Percentiles rank a stretch among this genome's conserved stretches.
Evolutionary conservation across 2,329 filamentous ascomycete genomes (phyloP).

Genomic region (Zalaria sp.): DNA sequence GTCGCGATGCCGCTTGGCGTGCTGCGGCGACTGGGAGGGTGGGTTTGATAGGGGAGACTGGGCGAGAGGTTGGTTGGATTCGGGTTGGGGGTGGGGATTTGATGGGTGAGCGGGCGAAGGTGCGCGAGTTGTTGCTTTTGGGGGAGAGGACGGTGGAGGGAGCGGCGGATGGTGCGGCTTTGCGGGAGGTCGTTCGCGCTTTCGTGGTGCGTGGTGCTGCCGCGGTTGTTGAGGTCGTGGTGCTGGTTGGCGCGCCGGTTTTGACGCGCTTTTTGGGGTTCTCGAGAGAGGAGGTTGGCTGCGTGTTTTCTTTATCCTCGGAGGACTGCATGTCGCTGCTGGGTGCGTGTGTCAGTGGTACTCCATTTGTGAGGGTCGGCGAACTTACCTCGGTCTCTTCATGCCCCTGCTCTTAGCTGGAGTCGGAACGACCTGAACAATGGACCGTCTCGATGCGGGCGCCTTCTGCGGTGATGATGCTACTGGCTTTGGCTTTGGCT

Average conservation of each 20-base stretch:
- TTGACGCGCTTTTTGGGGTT: constrained; percentile 55
- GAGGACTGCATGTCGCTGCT: constrained; percentile 48
- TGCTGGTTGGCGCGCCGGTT: constrained; percentile 20
- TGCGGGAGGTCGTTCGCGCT: constrained; percentile 17
- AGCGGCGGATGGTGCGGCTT: constrained; percentile 20
- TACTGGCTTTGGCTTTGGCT: constrained; percentile 3
- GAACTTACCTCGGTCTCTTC: constrained; percentile 19
- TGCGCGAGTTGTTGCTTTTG: constrained; percentile 65
- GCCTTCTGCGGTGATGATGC: constrained; percentile 2
- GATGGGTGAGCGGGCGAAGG: constrained; percentile 44
- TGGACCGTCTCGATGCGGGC: neutral
- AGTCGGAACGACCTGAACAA: constrained; percentile 1
- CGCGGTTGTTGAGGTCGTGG: constrained; percentile 19
- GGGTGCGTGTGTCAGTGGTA: constrained; percentile 11
- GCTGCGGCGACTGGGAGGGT: neutral
- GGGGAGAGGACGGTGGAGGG: constrained; percentile 58
- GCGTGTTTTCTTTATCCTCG: constrained; percentile 66
- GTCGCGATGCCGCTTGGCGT: neutral
- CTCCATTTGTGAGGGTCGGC: constrained; percentile 10
- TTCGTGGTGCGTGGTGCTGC: constrained; percentile 17
- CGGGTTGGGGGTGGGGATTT: constrained; percentile 36
- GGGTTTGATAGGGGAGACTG: constrained; percentile 2
- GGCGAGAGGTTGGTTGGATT: constrained; percentile 41
- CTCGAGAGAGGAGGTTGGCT: constrained; percentile 36
- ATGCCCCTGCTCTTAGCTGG: constrained; percentile 8